Evolutionary conservation across 2,329 filamentous ascomycete genomes (phyloP).

Genomic region (Alternaria ethzedia): DNA sequence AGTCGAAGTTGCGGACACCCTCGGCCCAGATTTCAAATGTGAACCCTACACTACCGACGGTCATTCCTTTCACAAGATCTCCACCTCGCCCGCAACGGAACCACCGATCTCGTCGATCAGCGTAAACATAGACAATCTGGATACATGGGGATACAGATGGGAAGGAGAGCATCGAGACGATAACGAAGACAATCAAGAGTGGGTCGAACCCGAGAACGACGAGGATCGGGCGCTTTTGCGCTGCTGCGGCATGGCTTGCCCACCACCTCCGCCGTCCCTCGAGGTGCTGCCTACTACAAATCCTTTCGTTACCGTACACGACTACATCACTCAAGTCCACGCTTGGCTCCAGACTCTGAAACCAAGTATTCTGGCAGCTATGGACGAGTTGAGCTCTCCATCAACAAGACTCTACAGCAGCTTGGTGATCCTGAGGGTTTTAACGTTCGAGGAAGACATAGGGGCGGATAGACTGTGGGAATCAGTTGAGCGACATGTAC

Average conservation of each 20-base stretch:
- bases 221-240: not conserved
- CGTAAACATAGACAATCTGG: not conserved
- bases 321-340: not conserved
- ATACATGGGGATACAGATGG: not conserved
- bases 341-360: not conserved
- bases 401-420: not conserved
- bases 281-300: not conserved
- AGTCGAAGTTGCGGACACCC: not conserved
- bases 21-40: not conserved
- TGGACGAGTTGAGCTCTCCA: fast-evolving
- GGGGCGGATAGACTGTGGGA: not conserved
- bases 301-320: not conserved
- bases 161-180: not conserved
- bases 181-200: not conserved
- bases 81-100: not conserved
- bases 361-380: not conserved
- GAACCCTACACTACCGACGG: not conserved
- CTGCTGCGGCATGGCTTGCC: not conserved
- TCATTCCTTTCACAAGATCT: not conserved
- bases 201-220: not conserved
- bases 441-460: fast-evolving
- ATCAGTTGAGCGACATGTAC: not conserved
- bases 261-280: not conserved
- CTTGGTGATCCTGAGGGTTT: not conserved
- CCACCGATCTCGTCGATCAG: not conserved